These are phyloP conservation scores for Trichosporon sp. DNA, from an alignment of 1,284 basidiomycete genomes.

Conservation along the genomic window DNA sequence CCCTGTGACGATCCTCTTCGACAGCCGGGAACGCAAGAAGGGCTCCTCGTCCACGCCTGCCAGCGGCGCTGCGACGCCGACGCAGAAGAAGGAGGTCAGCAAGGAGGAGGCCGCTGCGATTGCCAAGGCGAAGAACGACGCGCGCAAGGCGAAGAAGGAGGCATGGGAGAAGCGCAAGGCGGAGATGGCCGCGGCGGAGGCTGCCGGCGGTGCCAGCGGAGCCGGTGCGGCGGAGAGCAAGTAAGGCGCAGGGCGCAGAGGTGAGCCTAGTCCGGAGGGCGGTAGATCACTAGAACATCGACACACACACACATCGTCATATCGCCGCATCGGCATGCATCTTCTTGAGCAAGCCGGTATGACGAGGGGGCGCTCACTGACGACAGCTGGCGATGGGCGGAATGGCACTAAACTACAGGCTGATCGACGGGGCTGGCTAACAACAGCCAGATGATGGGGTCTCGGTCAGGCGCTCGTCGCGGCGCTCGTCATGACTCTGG, in stretches of 20 bases:
- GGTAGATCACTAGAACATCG: background rate
- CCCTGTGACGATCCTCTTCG: constrained; percentile 74
- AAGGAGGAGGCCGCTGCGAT: constrained; percentile 15
- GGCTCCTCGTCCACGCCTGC: background rate
- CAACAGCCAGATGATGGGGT: background rate
- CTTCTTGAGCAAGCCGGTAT: background rate
- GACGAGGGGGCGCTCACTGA: background rate
- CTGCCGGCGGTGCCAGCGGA: background rate
- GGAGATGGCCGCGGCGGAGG: constrained; percentile 7
- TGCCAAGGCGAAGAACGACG: constrained; percentile 17
- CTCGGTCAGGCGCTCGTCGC: background rate
- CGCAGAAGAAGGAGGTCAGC: background rate
- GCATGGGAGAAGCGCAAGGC: constrained; percentile 14
- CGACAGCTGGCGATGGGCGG: background rate
- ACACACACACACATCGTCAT: background rate
- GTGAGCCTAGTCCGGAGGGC: background rate
- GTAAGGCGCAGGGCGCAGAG: background rate
- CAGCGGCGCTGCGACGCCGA: constrained; percentile 15
- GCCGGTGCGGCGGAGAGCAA: background rate
- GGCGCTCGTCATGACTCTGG: background rate
- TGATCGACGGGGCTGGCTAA: background rate
- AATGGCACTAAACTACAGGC: too few relatives aligned
- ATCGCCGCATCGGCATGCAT: background rate
- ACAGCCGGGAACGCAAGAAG: constrained; percentile 44
- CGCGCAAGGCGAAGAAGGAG: constrained; percentile 17